Percentiles rank a stretch among this genome's conserved stretches.
Evolutionary conservation across 768 basidiomycete genomes (phyloP).

Genomic region (Melanogaster broomeanus): DNA sequence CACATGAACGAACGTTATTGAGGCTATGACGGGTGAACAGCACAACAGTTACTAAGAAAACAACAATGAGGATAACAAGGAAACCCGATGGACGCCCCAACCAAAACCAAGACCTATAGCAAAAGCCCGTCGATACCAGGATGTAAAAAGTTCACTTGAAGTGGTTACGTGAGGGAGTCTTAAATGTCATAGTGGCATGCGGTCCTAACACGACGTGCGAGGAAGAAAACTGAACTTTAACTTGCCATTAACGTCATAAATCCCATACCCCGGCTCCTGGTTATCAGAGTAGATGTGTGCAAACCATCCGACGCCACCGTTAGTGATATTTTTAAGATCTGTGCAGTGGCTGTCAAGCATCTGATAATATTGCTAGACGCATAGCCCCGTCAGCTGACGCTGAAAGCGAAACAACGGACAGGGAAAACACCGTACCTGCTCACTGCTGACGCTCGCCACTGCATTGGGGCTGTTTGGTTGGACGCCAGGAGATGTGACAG

Average conservation of each 20-base stretch:
- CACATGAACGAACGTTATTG: neutral
- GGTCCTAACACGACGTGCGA: conserved; percentile 54
- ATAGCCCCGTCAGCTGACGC: neutral
- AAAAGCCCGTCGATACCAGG: too few species aligned
- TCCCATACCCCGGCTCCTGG: conserved; percentile 70
- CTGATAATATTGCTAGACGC: conserved; percentile 49
- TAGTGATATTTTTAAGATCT: conserved; percentile 56
- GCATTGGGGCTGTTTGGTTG: conserved; percentile 66
- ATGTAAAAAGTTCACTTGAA: neutral
- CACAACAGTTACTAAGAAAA: neutral
- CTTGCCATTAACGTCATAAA: conserved; percentile 49
- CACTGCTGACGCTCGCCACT: conserved; percentile 61
- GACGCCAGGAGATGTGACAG: conserved; percentile 57
- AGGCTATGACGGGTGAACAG: too few species aligned
- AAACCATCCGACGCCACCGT: conserved; percentile 80
- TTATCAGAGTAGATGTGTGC: conserved; percentile 75
- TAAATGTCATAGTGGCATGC: neutral
- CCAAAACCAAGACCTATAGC: conserved; percentile 41
- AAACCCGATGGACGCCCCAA: too few species aligned
- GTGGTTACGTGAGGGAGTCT: neutral
- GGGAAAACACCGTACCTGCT: conserved; percentile 45
- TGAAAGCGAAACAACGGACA: neutral
- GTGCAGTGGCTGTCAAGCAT: conserved; percentile 66
- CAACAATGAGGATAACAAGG: conserved; percentile 90
- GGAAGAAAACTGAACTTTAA: conserved; percentile 69